These are phyloP conservation scores for Paramecium primaurelia DNA, from an alignment of 73 alveolate species.

Conservation along the genomic window DNA sequence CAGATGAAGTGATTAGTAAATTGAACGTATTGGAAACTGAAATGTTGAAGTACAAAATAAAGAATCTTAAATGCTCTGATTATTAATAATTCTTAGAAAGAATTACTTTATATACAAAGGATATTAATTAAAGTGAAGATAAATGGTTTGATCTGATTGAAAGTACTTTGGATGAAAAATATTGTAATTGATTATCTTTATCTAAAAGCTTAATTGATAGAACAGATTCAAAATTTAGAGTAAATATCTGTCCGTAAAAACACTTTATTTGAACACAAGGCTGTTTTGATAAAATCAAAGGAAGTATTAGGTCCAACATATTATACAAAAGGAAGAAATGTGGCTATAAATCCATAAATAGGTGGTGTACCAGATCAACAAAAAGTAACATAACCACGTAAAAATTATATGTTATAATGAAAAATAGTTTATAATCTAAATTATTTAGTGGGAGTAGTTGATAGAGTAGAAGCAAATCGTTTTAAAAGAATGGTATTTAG, in stretches of 20 bases:
- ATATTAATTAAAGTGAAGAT: slow-evolving; percentile 37
- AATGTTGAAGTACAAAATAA: slow-evolving; percentile 64
- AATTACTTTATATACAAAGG: slow-evolving; percentile 37
- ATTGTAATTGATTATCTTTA: background rate
- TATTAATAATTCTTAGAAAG: slow-evolving; percentile 50
- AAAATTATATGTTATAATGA: background rate
- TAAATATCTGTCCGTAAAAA: slow-evolving; percentile 38
- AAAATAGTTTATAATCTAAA: slow-evolving; percentile 59
- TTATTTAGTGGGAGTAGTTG: slow-evolving; percentile 90
- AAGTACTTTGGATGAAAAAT: slow-evolving; percentile 37
- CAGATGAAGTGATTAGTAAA: slow-evolving; percentile 77
- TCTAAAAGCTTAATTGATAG: slow-evolving; percentile 35
- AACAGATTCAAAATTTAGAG: background rate
- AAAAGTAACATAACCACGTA: background rate
- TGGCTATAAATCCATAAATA: slow-evolving; percentile 27
- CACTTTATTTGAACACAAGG: slow-evolving; percentile 47
- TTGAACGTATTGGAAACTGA: slow-evolving; percentile 58
- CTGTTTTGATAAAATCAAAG: slow-evolving; percentile 57
- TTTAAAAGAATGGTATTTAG: slow-evolving; percentile 90
- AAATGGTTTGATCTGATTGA: slow-evolving; percentile 62
- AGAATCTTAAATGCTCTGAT: slow-evolving; percentile 63
- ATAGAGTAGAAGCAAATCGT: slow-evolving; percentile 74
- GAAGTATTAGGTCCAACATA: slow-evolving; percentile 54
- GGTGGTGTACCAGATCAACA: slow-evolving; percentile 16
- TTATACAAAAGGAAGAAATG: background rate